Base-by-base conservation (phyloP, 2,329 filamentous ascomycete genomes). In the Leptographium lundbergii region DNA sequence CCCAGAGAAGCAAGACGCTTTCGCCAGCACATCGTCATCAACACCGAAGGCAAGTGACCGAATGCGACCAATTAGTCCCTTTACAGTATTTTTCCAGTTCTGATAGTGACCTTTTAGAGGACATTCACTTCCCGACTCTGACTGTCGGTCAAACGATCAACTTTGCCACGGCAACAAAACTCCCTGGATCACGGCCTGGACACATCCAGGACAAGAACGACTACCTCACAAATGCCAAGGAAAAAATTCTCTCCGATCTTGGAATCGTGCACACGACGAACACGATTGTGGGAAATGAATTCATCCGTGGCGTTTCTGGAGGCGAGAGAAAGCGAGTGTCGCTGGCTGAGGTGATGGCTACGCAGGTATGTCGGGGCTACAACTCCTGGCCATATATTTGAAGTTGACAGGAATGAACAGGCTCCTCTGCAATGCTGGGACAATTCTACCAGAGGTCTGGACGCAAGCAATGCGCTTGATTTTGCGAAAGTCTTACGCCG, bases 271-370 rank as follows among this genome's bases (percentile, higher is more conserved):
- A 50, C 22, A 50, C 47, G n/a, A 24, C 3, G 9, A 27, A 29
- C 17, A 29, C 48, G 6, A 51, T 51, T 29, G 48, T 51, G 14
- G 25, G 48, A 2, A 51, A 51, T 19, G 48, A 51, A 9, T 51
- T 19, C 5, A 19, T 51, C 6, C 48, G 48, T 7, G 48, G 48
- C 22, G 48, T 89, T 10, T 86, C 81, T 45, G 86, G 87, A 67
- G 87, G 87, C 68, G 86, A 89, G 75, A 77, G 84, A 55, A 84
- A 84, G 73, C 80, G 84, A 67, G 84, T 84, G 29, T 82, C 80
- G 61, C 84, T 84, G 62, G 76, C 80, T 45, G 81, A 84, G 68
- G 80, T 80, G 14, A 75, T 78, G 17, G 71, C 84, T 19, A 81
- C 79, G n/a, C 75, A 39, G 36, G 36, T 39, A 39, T 14, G 36